Conservation (phyloP, 2,329 filamentous ascomycete species). For the Exophiala sp. region DNA sequence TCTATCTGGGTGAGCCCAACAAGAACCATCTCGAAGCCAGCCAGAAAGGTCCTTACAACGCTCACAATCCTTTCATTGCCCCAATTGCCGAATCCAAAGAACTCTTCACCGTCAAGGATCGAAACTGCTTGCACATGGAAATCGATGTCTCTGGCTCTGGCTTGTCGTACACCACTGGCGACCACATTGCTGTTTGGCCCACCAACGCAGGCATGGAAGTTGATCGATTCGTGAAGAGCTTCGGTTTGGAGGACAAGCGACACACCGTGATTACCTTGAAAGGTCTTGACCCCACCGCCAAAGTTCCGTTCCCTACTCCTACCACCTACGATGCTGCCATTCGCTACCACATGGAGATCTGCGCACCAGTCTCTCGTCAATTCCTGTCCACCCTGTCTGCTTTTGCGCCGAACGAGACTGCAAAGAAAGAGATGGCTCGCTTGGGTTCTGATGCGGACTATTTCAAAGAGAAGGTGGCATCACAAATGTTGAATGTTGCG, state of each 20-base stretch:
- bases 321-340: conserved; percentile 92
- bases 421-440: conserved; percentile 83
- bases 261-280: conserved; percentile 83
- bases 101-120: conserved; percentile 80
- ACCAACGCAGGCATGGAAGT: conserved; percentile 92
- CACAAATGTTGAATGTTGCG: conserved; percentile 83
- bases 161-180: conserved; percentile 89
- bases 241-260: conserved; percentile 72
- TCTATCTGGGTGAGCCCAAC: conserved; percentile 95
- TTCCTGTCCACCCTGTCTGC: conserved; percentile 82
- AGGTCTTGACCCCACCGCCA: conserved; percentile 88
- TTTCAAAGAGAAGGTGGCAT: conserved; percentile 80
- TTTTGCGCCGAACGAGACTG: conserved; percentile 79
- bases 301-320: conserved; percentile 94
- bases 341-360: conserved; percentile 96
- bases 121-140: conserved; percentile 96
- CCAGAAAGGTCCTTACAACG: conserved; percentile 86
- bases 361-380: conserved; percentile 92
- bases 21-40: conserved; percentile 87
- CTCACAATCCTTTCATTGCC: conserved; percentile 95
- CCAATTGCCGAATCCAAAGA: conserved; percentile 89
- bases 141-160: conserved; percentile 87
- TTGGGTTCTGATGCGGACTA: conserved; percentile 92
- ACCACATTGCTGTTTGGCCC: conserved; percentile 96
- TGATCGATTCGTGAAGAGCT: conserved; percentile 77